Base-by-base conservation (phyloP, 495 filamentous ascomycete genomes). In the Patellaria atrata region DNA sequence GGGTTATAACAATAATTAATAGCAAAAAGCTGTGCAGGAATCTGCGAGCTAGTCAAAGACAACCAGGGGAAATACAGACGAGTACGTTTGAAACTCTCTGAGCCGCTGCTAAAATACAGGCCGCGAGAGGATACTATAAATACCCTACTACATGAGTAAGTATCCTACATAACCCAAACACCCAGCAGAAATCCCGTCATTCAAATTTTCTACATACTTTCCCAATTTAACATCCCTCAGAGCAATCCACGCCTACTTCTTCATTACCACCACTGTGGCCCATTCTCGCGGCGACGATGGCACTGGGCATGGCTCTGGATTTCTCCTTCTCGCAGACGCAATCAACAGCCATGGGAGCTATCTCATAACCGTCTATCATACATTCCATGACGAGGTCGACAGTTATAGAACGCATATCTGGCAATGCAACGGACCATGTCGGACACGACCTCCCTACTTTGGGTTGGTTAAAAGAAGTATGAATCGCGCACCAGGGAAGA, bases 161-260 rank as follows among this genome's bases (percentile, higher is more conserved):
- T 26, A 8, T 13, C 15, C 26, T 18, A 17, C 15, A 17, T 30
- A 30, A 26, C n/a, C n/a, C n/a, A n/a, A n/a, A n/a, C n/a, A n/a
- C n/a, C n/a, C n/a, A n/a, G n/a, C n/a, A n/a, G n/a, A n/a, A n/a
- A n/a, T n/a, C n/a, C n/a, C n/a, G n/a, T n/a, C n/a, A n/a, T n/a
- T n/a, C n/a, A n/a, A n/a, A n/a, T n/a, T n/a, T n/a, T n/a, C n/a
- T n/a, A n/a, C n/a, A n/a, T n/a, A 30, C 26, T 9, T 7, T 31
- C 10, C 8, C 7, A 31, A 15, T 10, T 15, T 7, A 38, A 16
- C 16, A 4, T 15, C 19, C 18, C 22, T 26, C 16, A 30, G 35
- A 35, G 44, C 44, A 12, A 58, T 56, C 15, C 54, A 57, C 27
- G 54, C 54, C 5, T 57, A 57, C 40, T 54, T 58, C 39, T 58